Base-by-base conservation (phyloP, 352 stramenopile species). In the Phytopythium cucurbitacearum region DNA sequence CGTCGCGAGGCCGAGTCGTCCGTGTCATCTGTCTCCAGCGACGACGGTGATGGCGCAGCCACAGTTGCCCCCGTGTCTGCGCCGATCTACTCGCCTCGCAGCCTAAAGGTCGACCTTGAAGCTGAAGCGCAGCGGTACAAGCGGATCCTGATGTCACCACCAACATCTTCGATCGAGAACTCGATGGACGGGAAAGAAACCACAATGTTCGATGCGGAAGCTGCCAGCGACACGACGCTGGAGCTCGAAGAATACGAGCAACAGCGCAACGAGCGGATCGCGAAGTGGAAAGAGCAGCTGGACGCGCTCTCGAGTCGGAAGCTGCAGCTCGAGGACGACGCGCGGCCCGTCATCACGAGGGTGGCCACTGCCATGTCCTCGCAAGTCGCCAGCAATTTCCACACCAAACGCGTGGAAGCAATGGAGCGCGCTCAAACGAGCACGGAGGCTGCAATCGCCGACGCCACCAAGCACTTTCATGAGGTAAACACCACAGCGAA, bases 401-500 rank as follows among this genome's bases (percentile, higher is more conserved):
- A 35, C 5, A 55, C 59, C 46, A 40, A 32, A 16, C 65, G 58
- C 15, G 66, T 48, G 8, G 52, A 58, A 13, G 57, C 55, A 13
- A 40, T 80, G 1, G 65, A 69, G 12, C 61, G 70, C 40, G 67
- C 69, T 10, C 71, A 65, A 34, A 45, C 49, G 33, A 50, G 57
- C 12, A 85, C 76, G 7, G 61, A 81, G 13, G 46, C 59, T 35
- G 75, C 78, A 7, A 69, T 89, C 12, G 56, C 64, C 4, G 71
- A 87, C 6, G 79, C 73, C 11, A 62, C 71, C 16, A 72, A 60
- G 37, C 73, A 79, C 15, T 81, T 87, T 8, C 74, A 89, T 36
- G 49, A 85, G 77, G 74, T 85, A 57, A 49, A 42, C 13, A 41
- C 43, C 21, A 15, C 47, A 35, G 57, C 34, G 12, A 54, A 53